A percentile compares a stretch with the other conserved stretches of the same genome.
These are phyloP conservation scores for Rhodotorula taiwanensis DNA, from an alignment of 768 basidiomycete species.

Conservation along the genomic window DNA sequence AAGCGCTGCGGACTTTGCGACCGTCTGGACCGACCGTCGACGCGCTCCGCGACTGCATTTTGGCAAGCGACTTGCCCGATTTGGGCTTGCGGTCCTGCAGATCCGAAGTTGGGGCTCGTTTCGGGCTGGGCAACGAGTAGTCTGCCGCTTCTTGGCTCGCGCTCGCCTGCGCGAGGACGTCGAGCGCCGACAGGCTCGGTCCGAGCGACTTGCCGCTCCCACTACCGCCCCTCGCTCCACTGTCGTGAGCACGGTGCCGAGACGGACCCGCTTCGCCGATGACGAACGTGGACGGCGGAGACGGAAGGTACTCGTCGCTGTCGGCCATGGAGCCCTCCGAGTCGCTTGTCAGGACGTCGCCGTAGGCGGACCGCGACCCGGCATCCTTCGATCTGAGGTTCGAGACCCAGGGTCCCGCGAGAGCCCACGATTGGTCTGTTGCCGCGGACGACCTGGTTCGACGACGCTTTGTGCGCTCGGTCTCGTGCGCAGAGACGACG, in stretches of 20 bases:
- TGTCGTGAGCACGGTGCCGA: not conserved
- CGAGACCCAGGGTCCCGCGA: not conserved
- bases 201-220: not conserved
- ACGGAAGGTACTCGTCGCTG: not conserved
- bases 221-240: no score
- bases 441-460: not conserved
- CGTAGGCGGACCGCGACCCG: not conserved
- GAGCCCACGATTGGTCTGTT: not conserved
- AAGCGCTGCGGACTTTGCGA: slow-evolving; percentile 8
- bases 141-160: not conserved
- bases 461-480: not conserved
- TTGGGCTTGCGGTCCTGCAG: not conserved
- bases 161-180: slow-evolving; percentile 8
- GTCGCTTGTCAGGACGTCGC: not conserved
- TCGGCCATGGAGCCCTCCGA: not conserved
- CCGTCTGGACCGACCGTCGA: not conserved
- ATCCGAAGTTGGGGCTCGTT: not conserved
- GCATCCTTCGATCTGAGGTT: no score
- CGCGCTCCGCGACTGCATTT: no score
- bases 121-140: not conserved
- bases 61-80: no score
- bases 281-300: not conserved
- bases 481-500: not conserved
- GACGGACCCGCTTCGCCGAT: not conserved
- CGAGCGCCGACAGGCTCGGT: not conserved